A percentile compares a stretch with the other conserved stretches of the same genome.
Conservation (phyloP, 2,329 filamentous ascomycete species). For the Emergomyces orientalis region DNA sequence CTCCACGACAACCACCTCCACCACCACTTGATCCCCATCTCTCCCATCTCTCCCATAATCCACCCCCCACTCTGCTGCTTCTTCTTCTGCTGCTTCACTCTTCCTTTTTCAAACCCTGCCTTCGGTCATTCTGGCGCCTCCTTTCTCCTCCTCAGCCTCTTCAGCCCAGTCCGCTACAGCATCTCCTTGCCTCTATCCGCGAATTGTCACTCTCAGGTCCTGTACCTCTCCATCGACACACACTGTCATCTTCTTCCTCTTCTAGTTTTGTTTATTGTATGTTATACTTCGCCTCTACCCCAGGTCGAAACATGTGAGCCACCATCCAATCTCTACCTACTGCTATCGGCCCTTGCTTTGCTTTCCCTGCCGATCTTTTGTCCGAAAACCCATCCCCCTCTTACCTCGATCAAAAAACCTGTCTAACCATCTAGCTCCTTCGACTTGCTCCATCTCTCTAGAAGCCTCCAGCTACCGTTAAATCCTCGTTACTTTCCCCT, state of each 20-base stretch:
- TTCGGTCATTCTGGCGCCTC: not conserved
- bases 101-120: not conserved
- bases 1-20: not conserved
- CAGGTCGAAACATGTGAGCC: not conserved
- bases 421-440: not conserved
- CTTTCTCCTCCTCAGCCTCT: not conserved
- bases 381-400: not conserved
- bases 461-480: slow-evolving; percentile 9
- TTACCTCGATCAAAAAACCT: not conserved
- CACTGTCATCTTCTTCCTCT: not conserved
- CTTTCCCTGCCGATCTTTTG: not conserved
- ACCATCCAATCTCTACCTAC: not conserved
- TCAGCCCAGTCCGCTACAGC: not conserved
- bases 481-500: slow-evolving; percentile 2
- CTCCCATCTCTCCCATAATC: not conserved
- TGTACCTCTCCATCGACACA: not conserved
- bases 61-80: not conserved
- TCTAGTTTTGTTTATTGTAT: not conserved
- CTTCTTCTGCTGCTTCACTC: not conserved
- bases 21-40: not conserved
- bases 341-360: not conserved
- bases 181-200: not conserved
- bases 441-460: not conserved
- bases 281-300: not conserved
- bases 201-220: no score